A percentile compares a stretch with the other conserved stretches of the same genome.
phyloP scores from a whole-genome alignment of 2,329 filamentous ascomycete genomes.

The Penicillium sp. region DNA sequence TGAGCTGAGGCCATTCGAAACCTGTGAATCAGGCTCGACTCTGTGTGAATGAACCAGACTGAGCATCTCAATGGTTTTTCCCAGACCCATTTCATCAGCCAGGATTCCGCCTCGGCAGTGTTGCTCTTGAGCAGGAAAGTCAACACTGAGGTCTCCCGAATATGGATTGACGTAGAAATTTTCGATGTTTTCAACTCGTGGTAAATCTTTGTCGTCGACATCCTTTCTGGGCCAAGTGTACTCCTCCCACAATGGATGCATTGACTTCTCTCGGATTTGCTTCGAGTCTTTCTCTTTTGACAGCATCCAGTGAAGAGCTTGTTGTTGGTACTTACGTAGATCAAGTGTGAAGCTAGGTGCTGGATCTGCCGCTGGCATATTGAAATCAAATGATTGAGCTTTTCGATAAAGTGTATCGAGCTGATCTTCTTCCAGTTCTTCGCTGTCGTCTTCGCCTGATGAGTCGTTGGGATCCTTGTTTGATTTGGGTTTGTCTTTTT shows the following conservation, averaged over 20 bases:
- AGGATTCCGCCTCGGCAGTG: conserved; percentile 90
- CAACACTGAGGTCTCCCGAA: conserved; percentile 85
- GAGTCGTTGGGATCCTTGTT: conserved; percentile 43
- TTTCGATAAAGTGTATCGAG: conserved; percentile 92
- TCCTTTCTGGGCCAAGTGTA: conserved; percentile 88
- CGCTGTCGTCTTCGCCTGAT: conserved; percentile 73
- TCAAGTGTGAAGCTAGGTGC: conserved; percentile 77
- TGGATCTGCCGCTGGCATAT: conserved; percentile 82
- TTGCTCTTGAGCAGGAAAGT: conserved; percentile 91
- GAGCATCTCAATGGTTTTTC: conserved; percentile 98
- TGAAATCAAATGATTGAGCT: conserved; percentile 94
- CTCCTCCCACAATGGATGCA: conserved; percentile 98
- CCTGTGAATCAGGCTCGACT: conserved; percentile 48
- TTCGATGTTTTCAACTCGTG: conserved; percentile 61
- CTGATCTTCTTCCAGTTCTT: conserved; percentile 92
- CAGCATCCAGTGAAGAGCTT: conserved; percentile 95
- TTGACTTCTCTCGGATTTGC: conserved; percentile 69
- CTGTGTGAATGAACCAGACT: conserved; percentile 84
- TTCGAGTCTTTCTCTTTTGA: conserved; percentile 82
- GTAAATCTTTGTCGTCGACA: conserved; percentile 74
- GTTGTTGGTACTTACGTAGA: conserved; percentile 89
- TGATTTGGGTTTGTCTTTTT: conserved; percentile 30
- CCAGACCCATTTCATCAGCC: conserved; percentile 94
- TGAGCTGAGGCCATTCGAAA: conserved; percentile 36
- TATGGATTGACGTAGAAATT: conserved; percentile 97